Evolutionary conservation across 495 filamentous ascomycete species (phyloP), one percentile per base, ranked within the genome.

Genomic region (Neohortaea acidophila): DNA sequence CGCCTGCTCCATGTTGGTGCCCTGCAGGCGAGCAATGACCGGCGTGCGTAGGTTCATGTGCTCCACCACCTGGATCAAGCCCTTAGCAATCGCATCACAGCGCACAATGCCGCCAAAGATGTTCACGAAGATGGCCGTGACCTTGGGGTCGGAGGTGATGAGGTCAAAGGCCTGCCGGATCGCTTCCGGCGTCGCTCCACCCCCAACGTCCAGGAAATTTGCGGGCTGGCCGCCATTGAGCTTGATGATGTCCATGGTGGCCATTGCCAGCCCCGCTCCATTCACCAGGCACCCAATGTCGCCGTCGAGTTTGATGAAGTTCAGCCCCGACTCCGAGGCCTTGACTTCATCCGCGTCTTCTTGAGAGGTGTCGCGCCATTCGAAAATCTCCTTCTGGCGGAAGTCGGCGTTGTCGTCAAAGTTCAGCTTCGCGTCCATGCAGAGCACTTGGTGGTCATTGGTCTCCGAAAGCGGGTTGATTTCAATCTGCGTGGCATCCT

Each of bases 161-260:
- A 97, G 78, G 60, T 89, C 83, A 59, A 97, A 97, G 42, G 89
- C 89, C 62, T 84, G 76, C 69, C 87, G 83, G 67, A 97, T 97
- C 45, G 89, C 89, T 51, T 83, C 79, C 10, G 87, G 84, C 39
- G 89, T 97, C 45, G 89, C 89, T 66, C 89, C 89, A 59, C 89
- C 89, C 48, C 89, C 89, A 46, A 96, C 91, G 58, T 97, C 89
- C 43, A 97, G 71, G 79, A 97, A 97, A 72, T 97, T 97, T 42
- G 89, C 89, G 37, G 89, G 89, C 54, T 70, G 69, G 36, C 89
- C 89, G 54, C 89, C 89, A 66, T 97, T 97, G 20, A 97, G 75
- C 72, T 97, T 97, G 72, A 97, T 97, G 65, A 97, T 96, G 63
- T 97, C 89, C 89, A 97, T 97, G 51, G 89, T 97, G 39, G 89